A percentile compares a stretch with the other conserved stretches of the same genome.
phyloP scores from a whole-genome alignment of 2,329 filamentous ascomycete species.

The Leptographium wingfieldii region DNA sequence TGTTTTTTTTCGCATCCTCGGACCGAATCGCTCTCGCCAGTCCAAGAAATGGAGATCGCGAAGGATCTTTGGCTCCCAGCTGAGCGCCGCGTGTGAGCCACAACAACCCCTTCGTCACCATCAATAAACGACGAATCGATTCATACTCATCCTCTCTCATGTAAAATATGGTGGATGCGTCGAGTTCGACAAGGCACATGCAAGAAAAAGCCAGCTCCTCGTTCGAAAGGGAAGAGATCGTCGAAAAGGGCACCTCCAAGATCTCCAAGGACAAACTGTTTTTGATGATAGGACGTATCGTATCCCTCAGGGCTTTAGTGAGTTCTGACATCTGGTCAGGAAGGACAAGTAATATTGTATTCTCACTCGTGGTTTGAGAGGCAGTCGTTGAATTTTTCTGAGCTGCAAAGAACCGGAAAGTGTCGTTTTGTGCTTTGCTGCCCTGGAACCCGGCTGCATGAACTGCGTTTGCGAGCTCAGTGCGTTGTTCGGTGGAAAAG shows the following conservation, averaged over 20 bases:
- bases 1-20: conserved; percentile 30
- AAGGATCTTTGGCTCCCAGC: conserved; percentile 21
- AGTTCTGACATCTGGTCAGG: conserved; percentile 3
- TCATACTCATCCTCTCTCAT: conserved; percentile 28
- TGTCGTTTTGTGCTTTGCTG: too few relatives aligned
- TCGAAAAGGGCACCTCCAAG: not conserved
- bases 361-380: too few relatives aligned
- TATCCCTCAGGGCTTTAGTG: not conserved
- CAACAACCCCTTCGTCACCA: conserved; percentile 25
- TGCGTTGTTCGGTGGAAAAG: not conserved
- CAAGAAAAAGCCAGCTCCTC: conserved; percentile 19
- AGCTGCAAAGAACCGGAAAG: not conserved
- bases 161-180: conserved; percentile 21
- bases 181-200: conserved; percentile 33
- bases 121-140: conserved; percentile 26
- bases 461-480: not conserved
- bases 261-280: not conserved
- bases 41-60: conserved; percentile 28
- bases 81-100: conserved; percentile 35
- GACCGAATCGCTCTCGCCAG: conserved; percentile 36
- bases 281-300: not conserved
- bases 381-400: not conserved
- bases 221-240: not conserved
- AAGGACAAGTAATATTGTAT: conserved; percentile 2
- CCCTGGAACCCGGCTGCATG: not conserved